phyloP scores from a whole-genome alignment of 179 eudicot species.

The Spergularia azorica region DNA sequence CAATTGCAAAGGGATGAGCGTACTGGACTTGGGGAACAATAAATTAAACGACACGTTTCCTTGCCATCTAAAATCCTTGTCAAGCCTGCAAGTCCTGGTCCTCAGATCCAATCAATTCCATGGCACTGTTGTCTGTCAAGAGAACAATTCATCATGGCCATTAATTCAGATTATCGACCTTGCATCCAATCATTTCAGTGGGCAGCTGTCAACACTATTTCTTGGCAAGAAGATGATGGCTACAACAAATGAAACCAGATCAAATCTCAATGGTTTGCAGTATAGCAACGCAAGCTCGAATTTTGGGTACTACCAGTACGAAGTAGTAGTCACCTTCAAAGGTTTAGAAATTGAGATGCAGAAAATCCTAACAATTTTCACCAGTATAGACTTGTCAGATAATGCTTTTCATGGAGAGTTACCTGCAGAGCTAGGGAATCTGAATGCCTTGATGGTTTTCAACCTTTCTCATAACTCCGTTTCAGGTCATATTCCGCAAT shows the following conservation, averaged over 20 bases:
- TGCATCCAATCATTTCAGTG: slow-evolving; percentile 46
- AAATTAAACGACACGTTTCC: slow-evolving; percentile 35
- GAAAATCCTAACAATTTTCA: slow-evolving; percentile 46
- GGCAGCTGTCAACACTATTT: slow-evolving; percentile 23
- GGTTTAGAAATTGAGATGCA: slow-evolving; percentile 36
- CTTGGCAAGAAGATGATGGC: slow-evolving; percentile 37
- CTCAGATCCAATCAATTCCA: slow-evolving; percentile 36
- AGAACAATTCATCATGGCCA: slow-evolving; percentile 3
- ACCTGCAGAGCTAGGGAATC: slow-evolving; percentile 38
- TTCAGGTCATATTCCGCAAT: slow-evolving; percentile 40
- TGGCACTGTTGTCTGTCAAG: slow-evolving; percentile 25
- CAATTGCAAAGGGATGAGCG: slow-evolving; percentile 24
- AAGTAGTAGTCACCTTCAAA: slow-evolving; percentile 41
- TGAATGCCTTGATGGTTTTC: slow-evolving; percentile 38
- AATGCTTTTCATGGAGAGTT: slow-evolving; percentile 45
- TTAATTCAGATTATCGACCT: slow-evolving; percentile 51
- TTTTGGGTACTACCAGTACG: slow-evolving; percentile 40
- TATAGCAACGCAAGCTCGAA: neutral
- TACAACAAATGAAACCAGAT: neutral
- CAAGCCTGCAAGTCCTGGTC: slow-evolving; percentile 27
- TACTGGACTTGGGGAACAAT: slow-evolving; percentile 41
- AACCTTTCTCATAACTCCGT: slow-evolving; percentile 45
- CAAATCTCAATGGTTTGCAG: neutral
- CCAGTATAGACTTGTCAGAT: slow-evolving; percentile 48
- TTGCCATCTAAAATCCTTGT: slow-evolving; percentile 30